Evolutionary conservation across 148 eudicot genomes (phyloP).

Genomic region (Polygonum maritimum): DNA sequence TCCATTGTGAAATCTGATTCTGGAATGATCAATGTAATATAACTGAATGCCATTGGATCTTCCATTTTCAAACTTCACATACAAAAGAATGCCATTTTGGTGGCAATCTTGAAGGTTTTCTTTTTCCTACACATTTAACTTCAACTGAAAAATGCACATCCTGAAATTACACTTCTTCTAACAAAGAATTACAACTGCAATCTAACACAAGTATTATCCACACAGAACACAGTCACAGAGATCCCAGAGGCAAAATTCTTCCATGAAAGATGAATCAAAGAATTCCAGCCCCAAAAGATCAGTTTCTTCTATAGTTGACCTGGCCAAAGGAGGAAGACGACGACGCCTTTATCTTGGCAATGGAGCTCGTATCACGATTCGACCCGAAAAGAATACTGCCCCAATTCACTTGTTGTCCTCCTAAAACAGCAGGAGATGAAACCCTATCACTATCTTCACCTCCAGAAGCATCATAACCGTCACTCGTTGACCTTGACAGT

Average conservation of each 20-base stretch:
- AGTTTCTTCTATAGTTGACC: neutral
- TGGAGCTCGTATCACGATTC: conserved; percentile 32
- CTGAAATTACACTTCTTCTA: neutral
- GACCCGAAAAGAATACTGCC: conserved; percentile 46
- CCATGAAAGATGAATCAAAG: neutral
- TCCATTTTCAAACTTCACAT: neutral
- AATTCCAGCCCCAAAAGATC: neutral
- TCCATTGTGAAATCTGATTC: conserved; percentile 3
- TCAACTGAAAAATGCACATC: neutral
- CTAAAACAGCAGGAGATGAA: conserved; percentile 40
- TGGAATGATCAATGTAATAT: too few relatives aligned
- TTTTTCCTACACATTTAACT: neutral
- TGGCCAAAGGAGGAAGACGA: conserved; percentile 20
- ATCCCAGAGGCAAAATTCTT: too few relatives aligned
- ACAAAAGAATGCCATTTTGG: neutral
- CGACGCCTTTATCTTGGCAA: conserved; percentile 28
- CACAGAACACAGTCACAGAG: too few relatives aligned
- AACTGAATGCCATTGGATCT: neutral
- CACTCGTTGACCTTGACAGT: conserved; percentile 80
- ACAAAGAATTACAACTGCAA: conserved; percentile 1
- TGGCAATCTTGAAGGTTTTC: neutral
- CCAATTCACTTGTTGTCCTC: conserved; percentile 42
- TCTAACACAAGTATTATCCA: neutral
- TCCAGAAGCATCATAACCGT: conserved; percentile 94
- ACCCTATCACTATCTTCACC: conserved; percentile 96